These are phyloP conservation scores for Blepharisma stoltei DNA, from an alignment of 73 alveolate genomes.

Conservation along the genomic window DNA sequence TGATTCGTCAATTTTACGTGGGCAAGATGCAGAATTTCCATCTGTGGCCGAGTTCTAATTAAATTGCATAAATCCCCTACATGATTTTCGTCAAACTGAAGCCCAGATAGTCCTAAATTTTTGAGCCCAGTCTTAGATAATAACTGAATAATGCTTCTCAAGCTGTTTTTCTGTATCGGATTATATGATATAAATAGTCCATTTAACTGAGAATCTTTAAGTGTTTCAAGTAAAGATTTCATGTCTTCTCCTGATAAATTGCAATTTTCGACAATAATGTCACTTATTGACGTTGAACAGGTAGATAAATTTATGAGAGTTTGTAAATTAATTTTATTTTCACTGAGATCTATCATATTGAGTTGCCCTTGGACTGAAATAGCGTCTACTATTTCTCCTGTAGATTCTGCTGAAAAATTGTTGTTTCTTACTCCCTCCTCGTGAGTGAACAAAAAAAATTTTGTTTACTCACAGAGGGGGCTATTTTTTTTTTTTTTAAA, in stretches of 20 bases:
- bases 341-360: slow-evolving; percentile 11
- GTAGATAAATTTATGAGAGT: background rate
- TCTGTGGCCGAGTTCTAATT: background rate
- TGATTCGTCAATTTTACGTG: background rate
- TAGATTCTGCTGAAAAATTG: background rate
- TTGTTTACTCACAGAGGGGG: too few relatives aligned
- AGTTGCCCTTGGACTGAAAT: background rate
- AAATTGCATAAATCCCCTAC: slow-evolving; percentile 12
- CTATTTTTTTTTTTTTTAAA: too few relatives aligned
- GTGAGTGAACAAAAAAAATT: too few relatives aligned
- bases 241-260: slow-evolving; percentile 15
- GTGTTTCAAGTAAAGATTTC: background rate
- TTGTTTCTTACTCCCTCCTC: too few relatives aligned
- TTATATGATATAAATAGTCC: slow-evolving; percentile 17
- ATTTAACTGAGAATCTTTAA: slow-evolving; percentile 1
- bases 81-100: slow-evolving; percentile 5
- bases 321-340: slow-evolving; percentile 1
- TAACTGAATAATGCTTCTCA: background rate
- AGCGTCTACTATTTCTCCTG: background rate
- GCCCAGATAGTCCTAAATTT: slow-evolving; percentile 13
- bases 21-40: slow-evolving; percentile 17
- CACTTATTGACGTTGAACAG: slow-evolving; percentile 3
- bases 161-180: background rate
- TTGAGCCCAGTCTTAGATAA: background rate
- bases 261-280: slow-evolving; percentile 9